Evolutionary conservation across 1,139 yeast genomes (phyloP).

Genomic region (Scheffersomyces segobiensis): DNA sequence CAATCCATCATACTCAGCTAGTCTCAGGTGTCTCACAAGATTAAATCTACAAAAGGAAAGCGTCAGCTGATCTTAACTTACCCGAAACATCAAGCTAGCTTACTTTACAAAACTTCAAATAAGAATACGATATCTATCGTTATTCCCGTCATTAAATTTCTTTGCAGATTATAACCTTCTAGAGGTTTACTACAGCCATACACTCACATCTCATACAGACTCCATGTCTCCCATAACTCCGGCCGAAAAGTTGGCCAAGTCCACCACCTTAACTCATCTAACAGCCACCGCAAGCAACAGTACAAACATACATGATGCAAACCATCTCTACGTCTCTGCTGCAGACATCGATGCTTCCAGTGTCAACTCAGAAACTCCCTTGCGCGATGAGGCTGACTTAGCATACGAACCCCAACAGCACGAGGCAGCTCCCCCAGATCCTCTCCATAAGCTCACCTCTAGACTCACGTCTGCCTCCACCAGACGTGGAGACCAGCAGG

Average conservation of each 20-base stretch:
- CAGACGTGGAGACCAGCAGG: not conserved
- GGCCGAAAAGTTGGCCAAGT: slow-evolving; percentile 6
- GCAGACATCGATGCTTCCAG: slow-evolving; percentile 8
- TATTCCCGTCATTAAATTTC: not conserved
- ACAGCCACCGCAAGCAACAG: not conserved
- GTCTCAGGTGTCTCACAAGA: not conserved
- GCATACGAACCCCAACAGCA: not conserved
- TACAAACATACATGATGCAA: not conserved
- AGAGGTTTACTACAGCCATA: not conserved
- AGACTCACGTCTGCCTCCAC: slow-evolving; percentile 5
- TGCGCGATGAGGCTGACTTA: slow-evolving; percentile 4
- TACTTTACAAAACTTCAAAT: too few species aligned
- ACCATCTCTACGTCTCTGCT: slow-evolving; percentile 1
- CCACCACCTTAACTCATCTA: slow-evolving; percentile 4
- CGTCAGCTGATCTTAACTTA: not conserved
- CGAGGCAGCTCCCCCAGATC: not conserved
- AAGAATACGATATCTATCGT: too few species aligned
- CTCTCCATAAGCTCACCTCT: slow-evolving; percentile 6
- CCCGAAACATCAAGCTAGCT: not conserved
- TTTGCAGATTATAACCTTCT: not conserved
- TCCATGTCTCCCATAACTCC: slow-evolving; percentile 11
- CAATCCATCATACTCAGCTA: not conserved
- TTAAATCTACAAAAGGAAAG: not conserved
- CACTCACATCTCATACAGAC: not conserved
- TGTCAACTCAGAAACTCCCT: slow-evolving; percentile 16